These are phyloP conservation scores for Linnemannia zychae DNA, from an alignment of 192 early-diverging fungal genomes.

Conservation along the genomic window DNA sequence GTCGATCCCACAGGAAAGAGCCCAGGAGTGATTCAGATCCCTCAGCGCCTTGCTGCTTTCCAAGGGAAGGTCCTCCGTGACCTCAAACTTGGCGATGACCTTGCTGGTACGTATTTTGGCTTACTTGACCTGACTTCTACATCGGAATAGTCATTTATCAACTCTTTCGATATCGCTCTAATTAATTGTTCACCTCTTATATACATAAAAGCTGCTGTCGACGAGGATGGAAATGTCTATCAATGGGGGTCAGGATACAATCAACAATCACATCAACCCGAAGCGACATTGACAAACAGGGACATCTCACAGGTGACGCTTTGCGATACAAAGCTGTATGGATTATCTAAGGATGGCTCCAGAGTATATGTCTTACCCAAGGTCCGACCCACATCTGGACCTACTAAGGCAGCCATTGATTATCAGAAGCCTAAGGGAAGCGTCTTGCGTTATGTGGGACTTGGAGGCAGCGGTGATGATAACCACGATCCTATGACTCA, in stretches of 20 bases:
- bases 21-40: slow-evolving; percentile 45
- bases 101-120: slow-evolving; percentile 27
- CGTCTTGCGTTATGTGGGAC: slow-evolving; percentile 40
- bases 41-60: slow-evolving; percentile 33
- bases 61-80: slow-evolving; percentile 43
- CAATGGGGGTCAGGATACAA: slow-evolving; percentile 58
- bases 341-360: slow-evolving; percentile 41
- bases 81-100: slow-evolving; percentile 46
- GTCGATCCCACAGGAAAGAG: slow-evolving; percentile 49
- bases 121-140: not conserved
- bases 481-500: slow-evolving; percentile 38
- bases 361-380: slow-evolving; percentile 47
- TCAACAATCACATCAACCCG: slow-evolving; percentile 34
- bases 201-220: slow-evolving; percentile 46
- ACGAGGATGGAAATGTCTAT: slow-evolving; percentile 55
- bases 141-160: too few species aligned
- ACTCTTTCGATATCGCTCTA: not conserved
- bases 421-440: slow-evolving; percentile 22
- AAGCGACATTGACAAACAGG: slow-evolving; percentile 45
- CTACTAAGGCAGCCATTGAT: slow-evolving; percentile 39
- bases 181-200: not conserved
- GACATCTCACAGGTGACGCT: slow-evolving; percentile 49
- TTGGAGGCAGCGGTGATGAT: slow-evolving; percentile 25
- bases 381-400: slow-evolving; percentile 34
- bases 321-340: slow-evolving; percentile 34